phyloP scores from a whole-genome alignment of 2,329 filamentous ascomycete species.

The Fusarium acutatum region DNA sequence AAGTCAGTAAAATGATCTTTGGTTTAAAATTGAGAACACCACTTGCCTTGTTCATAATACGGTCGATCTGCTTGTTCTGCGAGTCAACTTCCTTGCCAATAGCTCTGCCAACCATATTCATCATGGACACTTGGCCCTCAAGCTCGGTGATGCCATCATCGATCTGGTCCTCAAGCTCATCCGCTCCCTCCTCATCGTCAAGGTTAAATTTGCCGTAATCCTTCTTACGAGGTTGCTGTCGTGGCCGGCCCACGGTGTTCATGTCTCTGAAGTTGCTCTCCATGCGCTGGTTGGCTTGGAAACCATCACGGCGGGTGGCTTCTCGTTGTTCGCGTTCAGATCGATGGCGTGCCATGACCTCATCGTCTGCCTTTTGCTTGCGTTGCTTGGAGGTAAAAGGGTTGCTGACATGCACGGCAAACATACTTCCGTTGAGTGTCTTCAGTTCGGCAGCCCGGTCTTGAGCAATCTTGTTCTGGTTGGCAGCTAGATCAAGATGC shows the following conservation, averaged over 20 bases:
- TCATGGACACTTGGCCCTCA: constrained; percentile 71
- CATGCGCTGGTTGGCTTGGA: constrained; percentile 61
- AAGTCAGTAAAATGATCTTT: constrained; percentile 40
- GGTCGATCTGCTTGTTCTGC: constrained; percentile 79
- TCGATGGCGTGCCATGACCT: constrained; percentile 74
- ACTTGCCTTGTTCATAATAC: constrained; percentile 79
- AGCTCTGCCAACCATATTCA: constrained; percentile 78
- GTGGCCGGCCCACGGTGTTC: constrained; percentile 38
- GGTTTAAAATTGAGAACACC: background rate
- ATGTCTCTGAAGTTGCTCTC: constrained; percentile 59
- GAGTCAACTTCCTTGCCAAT: constrained; percentile 79
- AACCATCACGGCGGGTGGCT: constrained; percentile 63
- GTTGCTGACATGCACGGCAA: constrained; percentile 80
- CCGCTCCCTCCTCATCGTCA: constrained; percentile 70
- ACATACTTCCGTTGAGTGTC: constrained; percentile 89
- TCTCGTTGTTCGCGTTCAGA: constrained; percentile 72
- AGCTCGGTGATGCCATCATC: constrained; percentile 71
- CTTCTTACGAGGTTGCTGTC: constrained; percentile 49
- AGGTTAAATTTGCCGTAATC: constrained; percentile 75
- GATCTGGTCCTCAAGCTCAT: constrained; percentile 62
- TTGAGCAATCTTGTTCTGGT: constrained; percentile 78
- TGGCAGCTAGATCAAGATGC: constrained; percentile 82
- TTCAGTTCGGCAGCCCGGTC: constrained; percentile 86
- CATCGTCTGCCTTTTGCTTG: constrained; percentile 70
- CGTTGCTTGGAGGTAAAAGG: constrained; percentile 78